A percentile compares a stretch with the other conserved stretches of the same genome.
Evolutionary conservation across 179 eudicot species (phyloP).

Genomic region (Beta macrorhiza): DNA sequence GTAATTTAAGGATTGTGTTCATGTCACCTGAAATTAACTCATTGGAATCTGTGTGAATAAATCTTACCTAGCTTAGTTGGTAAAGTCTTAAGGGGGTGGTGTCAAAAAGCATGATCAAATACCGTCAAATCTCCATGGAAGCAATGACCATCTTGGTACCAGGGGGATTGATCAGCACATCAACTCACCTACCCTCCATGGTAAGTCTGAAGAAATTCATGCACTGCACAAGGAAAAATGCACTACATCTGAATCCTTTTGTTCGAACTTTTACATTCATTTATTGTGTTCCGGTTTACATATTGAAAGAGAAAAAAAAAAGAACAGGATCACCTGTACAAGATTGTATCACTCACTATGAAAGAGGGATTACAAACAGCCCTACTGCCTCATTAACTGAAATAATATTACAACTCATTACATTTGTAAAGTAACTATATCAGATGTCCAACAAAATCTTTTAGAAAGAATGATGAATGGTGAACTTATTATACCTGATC

Average conservation of each 20-base stretch:
- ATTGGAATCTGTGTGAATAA: too few relatives aligned
- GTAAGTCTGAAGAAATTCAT: too few relatives aligned
- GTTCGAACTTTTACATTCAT: not conserved
- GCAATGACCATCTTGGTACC: not conserved
- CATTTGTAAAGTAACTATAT: not conserved
- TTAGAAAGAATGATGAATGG: not conserved
- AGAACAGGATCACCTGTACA: not conserved
- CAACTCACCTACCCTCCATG: not conserved
- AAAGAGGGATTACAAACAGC: slow-evolving; percentile 4
- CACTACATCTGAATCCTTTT: not conserved
- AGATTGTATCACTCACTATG: not conserved
- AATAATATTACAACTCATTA: not conserved
- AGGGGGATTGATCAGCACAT: not conserved
- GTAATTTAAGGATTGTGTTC: too few relatives aligned
- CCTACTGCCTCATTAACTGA: not conserved
- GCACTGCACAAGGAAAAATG: not conserved
- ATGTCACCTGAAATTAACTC: too few relatives aligned
- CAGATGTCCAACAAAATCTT: too few relatives aligned
- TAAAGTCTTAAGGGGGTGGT: too few relatives aligned
- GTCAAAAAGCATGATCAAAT: too few relatives aligned
- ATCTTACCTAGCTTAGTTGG: too few relatives aligned
- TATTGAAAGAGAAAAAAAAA: not conserved
- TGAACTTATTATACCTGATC: slow-evolving; percentile 6
- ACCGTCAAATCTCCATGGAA: too few relatives aligned
- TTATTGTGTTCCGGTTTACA: not conserved